Evolutionary conservation across 1,284 basidiomycete species (phyloP).

Genomic region (Puccinia horiana): DNA sequence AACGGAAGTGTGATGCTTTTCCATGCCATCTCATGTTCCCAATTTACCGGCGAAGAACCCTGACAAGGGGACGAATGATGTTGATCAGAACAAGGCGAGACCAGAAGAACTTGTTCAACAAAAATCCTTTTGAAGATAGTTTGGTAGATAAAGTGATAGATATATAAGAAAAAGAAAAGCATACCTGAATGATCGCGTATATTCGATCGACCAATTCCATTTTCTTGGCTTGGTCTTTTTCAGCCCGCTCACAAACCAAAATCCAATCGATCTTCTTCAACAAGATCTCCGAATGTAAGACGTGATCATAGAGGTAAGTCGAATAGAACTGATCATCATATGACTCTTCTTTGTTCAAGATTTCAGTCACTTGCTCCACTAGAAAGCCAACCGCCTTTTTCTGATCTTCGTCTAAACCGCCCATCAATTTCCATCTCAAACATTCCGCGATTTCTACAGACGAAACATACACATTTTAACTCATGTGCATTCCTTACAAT

Average conservation of each 20-base stretch:
- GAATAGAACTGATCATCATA: constrained; percentile 27
- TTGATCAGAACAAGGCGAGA: too few species aligned
- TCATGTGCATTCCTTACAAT: background rate
- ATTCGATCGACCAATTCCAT: constrained; percentile 12
- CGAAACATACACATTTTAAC: background rate
- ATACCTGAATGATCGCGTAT: background rate
- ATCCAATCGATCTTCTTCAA: constrained; percentile 22
- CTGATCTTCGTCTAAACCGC: constrained; percentile 11
- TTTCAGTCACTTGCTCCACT: constrained; percentile 14
- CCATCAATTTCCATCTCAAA: constrained; percentile 11
- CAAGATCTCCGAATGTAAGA: background rate
- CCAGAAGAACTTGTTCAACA: background rate
- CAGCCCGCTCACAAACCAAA: constrained; percentile 11
- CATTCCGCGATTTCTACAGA: constrained; percentile 19
- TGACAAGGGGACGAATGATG: background rate
- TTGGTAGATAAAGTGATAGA: too few species aligned
- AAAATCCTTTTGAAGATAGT: too few species aligned
- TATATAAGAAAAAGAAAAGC: too few species aligned
- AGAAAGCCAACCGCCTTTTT: constrained; percentile 1
- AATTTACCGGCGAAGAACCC: constrained; percentile 4
- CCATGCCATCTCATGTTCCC: constrained; percentile 5
- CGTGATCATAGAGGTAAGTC: constrained; percentile 21
- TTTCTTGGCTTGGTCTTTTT: constrained; percentile 20
- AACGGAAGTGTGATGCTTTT: constrained; percentile 4
- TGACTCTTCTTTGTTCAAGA: background rate